A percentile compares a stretch with the other conserved stretches of the same genome.
phyloP scores from a whole-genome alignment of 495 filamentous ascomycete genomes.

The Umbilicaria muhlenbergii region DNA sequence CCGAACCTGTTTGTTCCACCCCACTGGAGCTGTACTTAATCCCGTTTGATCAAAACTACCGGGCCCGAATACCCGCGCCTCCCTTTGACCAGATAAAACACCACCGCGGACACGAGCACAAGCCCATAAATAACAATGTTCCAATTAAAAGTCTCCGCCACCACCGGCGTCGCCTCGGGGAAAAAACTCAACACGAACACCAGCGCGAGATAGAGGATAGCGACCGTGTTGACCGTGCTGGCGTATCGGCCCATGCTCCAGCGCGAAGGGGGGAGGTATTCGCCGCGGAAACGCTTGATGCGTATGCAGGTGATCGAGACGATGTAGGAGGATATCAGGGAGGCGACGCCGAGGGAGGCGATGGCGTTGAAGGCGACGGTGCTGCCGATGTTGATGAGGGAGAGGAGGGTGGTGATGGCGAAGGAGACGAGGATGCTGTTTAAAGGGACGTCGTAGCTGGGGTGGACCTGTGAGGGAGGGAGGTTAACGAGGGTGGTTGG shows the following conservation, averaged over 20 bases:
- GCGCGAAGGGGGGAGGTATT: constrained; percentile 17
- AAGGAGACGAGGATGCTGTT: constrained; percentile 20
- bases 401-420: constrained; percentile 13
- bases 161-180: constrained; percentile 13
- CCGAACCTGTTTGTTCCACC: too few species aligned
- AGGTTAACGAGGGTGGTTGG: too few species aligned
- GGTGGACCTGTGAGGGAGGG: constrained; percentile 22
- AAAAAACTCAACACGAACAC: constrained; percentile 20
- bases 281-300: constrained; percentile 11
- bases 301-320: constrained; percentile 21
- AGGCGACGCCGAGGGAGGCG: constrained; percentile 14
- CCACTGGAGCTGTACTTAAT: too few species aligned
- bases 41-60: too few species aligned
- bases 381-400: constrained; percentile 23
- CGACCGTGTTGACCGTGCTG: constrained; percentile 18
- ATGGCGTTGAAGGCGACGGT: constrained; percentile 22
- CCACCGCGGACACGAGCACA: constrained; percentile 11
- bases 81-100: constrained; percentile 9
- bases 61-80: too few species aligned
- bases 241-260: constrained; percentile 19
- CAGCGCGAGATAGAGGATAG: constrained; percentile 17
- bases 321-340: constrained; percentile 20
- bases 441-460: constrained; percentile 34
- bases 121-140: constrained; percentile 13
- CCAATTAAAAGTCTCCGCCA: constrained; percentile 16